Base-by-base conservation (phyloP, 495 filamentous ascomycete genomes). In the Penicillium salamii region DNA sequence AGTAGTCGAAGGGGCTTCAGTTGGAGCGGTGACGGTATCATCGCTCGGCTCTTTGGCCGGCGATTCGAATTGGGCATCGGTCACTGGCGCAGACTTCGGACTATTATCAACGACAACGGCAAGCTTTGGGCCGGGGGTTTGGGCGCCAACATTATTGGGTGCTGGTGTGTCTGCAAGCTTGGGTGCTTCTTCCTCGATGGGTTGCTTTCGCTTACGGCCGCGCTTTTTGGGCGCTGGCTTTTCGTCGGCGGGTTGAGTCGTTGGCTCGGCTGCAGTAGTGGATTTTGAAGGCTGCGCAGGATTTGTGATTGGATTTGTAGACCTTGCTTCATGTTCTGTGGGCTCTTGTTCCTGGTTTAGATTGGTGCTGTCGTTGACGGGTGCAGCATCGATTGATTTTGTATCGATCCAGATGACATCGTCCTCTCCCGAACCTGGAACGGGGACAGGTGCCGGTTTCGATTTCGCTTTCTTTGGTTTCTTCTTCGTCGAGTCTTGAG, bases 151-250 rank as follows among this genome's bases (percentile, higher is more conserved):
- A 8, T 26, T 46, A 5, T 23, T 23, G n/a, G 36, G 9, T 17
- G 47, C 46, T 5, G 35, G 18, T 24, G 33, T 37, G 8, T 42
- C 34, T 29, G 34, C 9, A 13, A 29, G 24, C 15, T 35, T 23
- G 31, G 52, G 24, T 15, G 35, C 38, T 40, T 40, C 19, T 3
- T 33, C 19, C 42, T 69, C 68, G 5, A 49, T 12, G 7, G 64
- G 54, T 44, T 63, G 64, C 62, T 74, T 77, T 34, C 67, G 68
- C 52, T 76, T 76, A 26, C 74, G 70, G 9, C 74, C 72, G 45
- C 72, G 71, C 55, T 76, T 77, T 43, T 71, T 74, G 19, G 70
- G 65, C 0, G 52, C 55, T 15, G 62, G 52, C 15, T 44, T 49
- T 7, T 34, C 37, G 26, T 50, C 17, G 13, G 19, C 6, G 21